These are phyloP conservation scores for Nakaseomyces kungkrabaensis DNA, from an alignment of 1,139 yeast genomes.

Conservation along the genomic window DNA sequence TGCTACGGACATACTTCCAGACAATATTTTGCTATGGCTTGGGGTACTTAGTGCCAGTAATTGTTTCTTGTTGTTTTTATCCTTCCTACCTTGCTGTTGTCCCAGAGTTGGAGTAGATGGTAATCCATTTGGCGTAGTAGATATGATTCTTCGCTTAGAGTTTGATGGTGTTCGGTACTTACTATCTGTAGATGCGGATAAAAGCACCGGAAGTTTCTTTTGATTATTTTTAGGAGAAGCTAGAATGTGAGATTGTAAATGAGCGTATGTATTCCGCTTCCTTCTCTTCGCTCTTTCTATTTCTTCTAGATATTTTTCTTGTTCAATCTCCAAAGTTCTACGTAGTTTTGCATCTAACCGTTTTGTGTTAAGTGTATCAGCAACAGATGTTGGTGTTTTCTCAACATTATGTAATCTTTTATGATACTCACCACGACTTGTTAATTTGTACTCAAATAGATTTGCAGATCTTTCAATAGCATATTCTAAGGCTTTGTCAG, in stretches of 20 bases:
- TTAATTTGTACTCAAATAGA: constrained; percentile 17
- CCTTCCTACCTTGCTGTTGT: neutral
- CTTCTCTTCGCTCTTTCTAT: constrained; percentile 9
- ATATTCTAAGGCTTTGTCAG: constrained; percentile 19
- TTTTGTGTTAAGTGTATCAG: constrained; percentile 7
- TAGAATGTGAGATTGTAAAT: constrained; percentile 22
- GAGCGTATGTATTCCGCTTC: constrained; percentile 23
- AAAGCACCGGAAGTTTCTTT: constrained; percentile 25
- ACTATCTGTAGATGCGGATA: constrained; percentile 19
- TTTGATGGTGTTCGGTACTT: constrained; percentile 24
- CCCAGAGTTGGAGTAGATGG: constrained; percentile 12
- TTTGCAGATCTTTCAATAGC: constrained; percentile 18
- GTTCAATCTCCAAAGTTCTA: constrained; percentile 21
- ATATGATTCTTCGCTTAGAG: constrained; percentile 10
- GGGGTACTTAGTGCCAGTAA: constrained; percentile 16
- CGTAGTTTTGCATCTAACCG: constrained; percentile 23
- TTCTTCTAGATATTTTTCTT: constrained; percentile 7
- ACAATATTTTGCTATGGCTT: constrained; percentile 19
- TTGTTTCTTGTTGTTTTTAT: neutral
- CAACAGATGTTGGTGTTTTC: constrained; percentile 6
- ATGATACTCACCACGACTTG: constrained; percentile 24
- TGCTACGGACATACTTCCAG: constrained; percentile 2
- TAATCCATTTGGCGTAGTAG: constrained; percentile 7
- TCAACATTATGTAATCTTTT: constrained; percentile 11
- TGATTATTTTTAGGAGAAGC: constrained; percentile 25